Base-by-base conservation (phyloP, 371 early-diverging fungal genomes). In the Mucor plumbeus region DNA sequence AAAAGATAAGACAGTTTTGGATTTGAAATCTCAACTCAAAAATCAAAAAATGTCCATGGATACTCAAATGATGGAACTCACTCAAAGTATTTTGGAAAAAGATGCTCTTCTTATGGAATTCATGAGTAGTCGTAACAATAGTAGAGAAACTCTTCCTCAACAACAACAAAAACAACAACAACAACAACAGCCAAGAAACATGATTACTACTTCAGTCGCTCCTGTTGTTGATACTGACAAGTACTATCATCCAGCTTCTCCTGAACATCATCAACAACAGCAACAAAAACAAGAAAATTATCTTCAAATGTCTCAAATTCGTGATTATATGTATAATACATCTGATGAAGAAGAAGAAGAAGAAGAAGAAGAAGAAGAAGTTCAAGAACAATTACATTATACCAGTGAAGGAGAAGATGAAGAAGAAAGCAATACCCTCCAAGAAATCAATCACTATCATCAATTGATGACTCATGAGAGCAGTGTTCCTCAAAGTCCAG, bases 51-150 rank as follows among this genome's bases (percentile, higher is more conserved):
- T 61, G 58, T 47, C 41, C 5, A 65, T 69, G 69, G 73, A 72
- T 10, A 36, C 66, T 15, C 65, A 69, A 61, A 65, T 69, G 48
- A 72, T 72, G 65, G 63, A 65, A 11, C 43, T 72, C 8, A 69
- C 65, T 14, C 66, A 72, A 26, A 65, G 44, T 14, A 69, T 72
- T 26, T 56, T 72, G 17, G 73, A 72, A 48, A 72, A 72, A 13
- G 73, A 72, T 43, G 55, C 55, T 19, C 63, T 69, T 34, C 40
- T 72, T 5, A 61, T 65, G 53, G 69, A 69, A 34, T 56, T 65
- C 34, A 63, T 65, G 69, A 69, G 60, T 19, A 64, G 63, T 11
- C 67, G 64, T 19, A 69, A 65, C 58, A 63, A 62, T 26, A 72
- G 68, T 35, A 17, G 56, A 17, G 68, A 72, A 58, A 62, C 17